Evolutionary conservation across 1,139 yeast genomes (phyloP).

Genomic region (Hemisphaericaspora subhashii): DNA sequence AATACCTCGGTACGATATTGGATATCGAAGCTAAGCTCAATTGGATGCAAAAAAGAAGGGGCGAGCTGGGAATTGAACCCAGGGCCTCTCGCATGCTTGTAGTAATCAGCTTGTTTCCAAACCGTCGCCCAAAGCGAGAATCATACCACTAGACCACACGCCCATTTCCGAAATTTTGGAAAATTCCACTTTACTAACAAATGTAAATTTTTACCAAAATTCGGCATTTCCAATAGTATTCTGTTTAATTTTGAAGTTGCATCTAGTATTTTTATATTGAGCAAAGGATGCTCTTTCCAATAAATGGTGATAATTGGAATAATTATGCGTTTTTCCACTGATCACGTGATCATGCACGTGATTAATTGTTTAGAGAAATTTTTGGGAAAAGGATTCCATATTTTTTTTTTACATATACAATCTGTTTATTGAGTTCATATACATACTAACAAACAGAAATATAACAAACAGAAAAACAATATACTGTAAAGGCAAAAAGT

Average conservation of each 20-base stretch:
- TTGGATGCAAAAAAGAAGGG: conserved; percentile 19
- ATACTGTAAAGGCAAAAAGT: too few species aligned
- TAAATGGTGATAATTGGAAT: too few species aligned
- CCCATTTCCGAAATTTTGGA: conserved; percentile 12
- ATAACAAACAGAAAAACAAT: too few species aligned
- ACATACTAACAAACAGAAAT: too few species aligned
- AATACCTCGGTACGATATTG: neutral
- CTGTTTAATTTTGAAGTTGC: neutral
- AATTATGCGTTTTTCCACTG: too few species aligned
- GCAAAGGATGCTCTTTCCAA: too few species aligned
- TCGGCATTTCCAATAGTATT: neutral
- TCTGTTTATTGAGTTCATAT: too few species aligned
- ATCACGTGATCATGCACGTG: too few species aligned
- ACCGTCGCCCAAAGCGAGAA: conserved; percentile 31
- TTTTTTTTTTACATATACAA: too few species aligned
- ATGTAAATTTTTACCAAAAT: neutral
- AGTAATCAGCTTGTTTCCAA: conserved; percentile 13
- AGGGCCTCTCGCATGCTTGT: conserved; percentile 35
- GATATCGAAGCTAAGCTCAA: neutral
- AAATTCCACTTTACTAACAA: neutral
- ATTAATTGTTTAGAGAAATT: too few species aligned
- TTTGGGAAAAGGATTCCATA: too few species aligned
- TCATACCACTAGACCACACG: conserved; percentile 38
- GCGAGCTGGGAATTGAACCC: conserved; percentile 36
- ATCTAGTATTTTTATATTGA: too few species aligned